Evolutionary conservation across 2,329 filamentous ascomycete genomes (phyloP), one percentile per base, ranked within the genome.

Genomic region (Nigrograna mackinnonii): DNA sequence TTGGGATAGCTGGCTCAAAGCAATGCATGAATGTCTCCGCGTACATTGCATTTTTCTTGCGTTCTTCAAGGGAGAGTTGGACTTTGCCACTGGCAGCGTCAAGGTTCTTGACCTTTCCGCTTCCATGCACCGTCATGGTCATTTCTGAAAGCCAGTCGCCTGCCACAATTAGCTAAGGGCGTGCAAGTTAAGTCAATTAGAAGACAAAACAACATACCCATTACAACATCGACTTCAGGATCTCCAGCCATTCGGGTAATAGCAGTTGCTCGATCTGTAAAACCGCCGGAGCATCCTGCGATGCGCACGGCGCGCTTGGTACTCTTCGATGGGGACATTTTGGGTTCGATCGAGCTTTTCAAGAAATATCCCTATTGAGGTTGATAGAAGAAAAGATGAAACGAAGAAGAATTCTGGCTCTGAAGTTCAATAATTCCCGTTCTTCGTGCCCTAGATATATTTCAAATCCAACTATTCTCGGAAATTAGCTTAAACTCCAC

Each of bases 11-110:
- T 5, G 67, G 67, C 26, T 64, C 67, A 14, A 73, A 67, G 16
- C 75, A 72, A 52, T 78, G 72, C 19, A 80, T 62, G 43, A 80
- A 79, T 2, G 76, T 75, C 4, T 58, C 55, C 3, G 57, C 55
- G 22, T 57, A 58, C 58, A 61, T 60, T 26, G 58, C 58, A 11
- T 16, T 48, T 38, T 51, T 58, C 37, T 46, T 60, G 18, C 55
- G 53, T 19, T 59, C 57, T 30, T 60, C 74, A 65, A 75, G 44
- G 69, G 66, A 53, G n/a, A 34, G 31, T 64, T 72, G 36, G 59
- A 62, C 39, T 67, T 70, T 46, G 7, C 43, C 40, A 16, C 35
- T 43, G 20, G 42, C 30, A 4, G 12, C 31, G 58, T 19, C 68
- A 55, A 46, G 57, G 47, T 54, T 66, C 57, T 57, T 54, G 58